Conservation (phyloP, 2,329 filamentous ascomycete genomes). For the Chrysosporium keratinophilum region DNA sequence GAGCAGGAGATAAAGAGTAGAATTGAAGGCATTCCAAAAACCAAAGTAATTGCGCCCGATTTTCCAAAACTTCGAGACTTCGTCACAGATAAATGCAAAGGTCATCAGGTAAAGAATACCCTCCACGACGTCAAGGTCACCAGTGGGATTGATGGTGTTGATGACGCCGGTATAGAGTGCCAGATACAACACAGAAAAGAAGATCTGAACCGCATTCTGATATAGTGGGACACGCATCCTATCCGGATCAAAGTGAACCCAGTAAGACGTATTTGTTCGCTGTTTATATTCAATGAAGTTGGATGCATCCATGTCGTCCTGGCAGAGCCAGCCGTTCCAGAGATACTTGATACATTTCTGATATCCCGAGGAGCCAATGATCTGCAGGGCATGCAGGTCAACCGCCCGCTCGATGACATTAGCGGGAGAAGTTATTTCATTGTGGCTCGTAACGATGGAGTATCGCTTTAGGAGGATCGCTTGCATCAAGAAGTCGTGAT, state of each 20-base stretch:
- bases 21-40: conserved; percentile 97
- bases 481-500: conserved; percentile 67
- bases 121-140: conserved; percentile 76
- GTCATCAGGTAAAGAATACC: conserved; percentile 83
- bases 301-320: conserved; percentile 83
- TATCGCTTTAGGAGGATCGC: conserved; percentile 79
- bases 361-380: conserved; percentile 88
- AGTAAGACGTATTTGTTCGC: conserved; percentile 67
- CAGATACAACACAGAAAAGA: conserved; percentile 74
- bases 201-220: conserved; percentile 79
- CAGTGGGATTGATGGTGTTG: conserved; percentile 80
- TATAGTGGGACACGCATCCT: conserved; percentile 87
- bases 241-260: conserved; percentile 80
- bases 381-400: conserved; percentile 74
- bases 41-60: conserved; percentile 81
- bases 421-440: conserved; percentile 59
- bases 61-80: conserved; percentile 82
- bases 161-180: conserved; percentile 80
- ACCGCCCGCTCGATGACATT: conserved; percentile 93
- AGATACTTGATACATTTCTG: conserved; percentile 90
- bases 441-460: conserved; percentile 59
- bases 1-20: conserved; percentile 66
- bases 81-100: conserved; percentile 79
- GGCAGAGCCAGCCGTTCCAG: conserved; percentile 94
- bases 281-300: conserved; percentile 79